phyloP scores from a whole-genome alignment of 2,329 filamentous ascomycete genomes.

The Balansia obtecta region DNA sequence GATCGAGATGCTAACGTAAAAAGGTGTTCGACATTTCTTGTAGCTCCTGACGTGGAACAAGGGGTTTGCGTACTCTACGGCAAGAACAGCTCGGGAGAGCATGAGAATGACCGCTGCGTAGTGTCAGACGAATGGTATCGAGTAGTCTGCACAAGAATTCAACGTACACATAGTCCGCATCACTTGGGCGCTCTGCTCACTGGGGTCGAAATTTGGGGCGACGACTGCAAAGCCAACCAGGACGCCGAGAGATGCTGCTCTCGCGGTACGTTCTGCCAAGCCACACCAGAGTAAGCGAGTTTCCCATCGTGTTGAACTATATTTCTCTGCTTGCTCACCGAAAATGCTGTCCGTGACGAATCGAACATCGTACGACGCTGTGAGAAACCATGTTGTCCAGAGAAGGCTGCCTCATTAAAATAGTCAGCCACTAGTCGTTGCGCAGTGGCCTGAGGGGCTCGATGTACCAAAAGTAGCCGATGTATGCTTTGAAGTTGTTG shows the following conservation, averaged over 20 bases:
- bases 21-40: slow-evolving; percentile 21
- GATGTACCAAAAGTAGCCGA: slow-evolving; percentile 23
- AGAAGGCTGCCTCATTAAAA: slow-evolving; percentile 29
- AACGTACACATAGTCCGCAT: slow-evolving; percentile 29
- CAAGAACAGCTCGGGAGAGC: slow-evolving; percentile 38
- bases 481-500: slow-evolving; percentile 20
- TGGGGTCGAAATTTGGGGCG: slow-evolving; percentile 32
- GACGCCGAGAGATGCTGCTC: slow-evolving; percentile 47
- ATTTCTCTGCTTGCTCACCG: slow-evolving; percentile 16
- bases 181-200: slow-evolving; percentile 22
- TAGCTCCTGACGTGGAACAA: slow-evolving; percentile 30
- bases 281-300: background rate
- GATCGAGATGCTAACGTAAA: slow-evolving; percentile 23
- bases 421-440: background rate
- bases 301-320: background rate
- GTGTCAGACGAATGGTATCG: background rate
- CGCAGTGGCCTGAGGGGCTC: background rate
- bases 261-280: slow-evolving; percentile 36
- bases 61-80: slow-evolving; percentile 39
- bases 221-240: slow-evolving; percentile 55
- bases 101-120: slow-evolving; percentile 32
- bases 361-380: slow-evolving; percentile 52
- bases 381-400: slow-evolving; percentile 58
- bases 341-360: slow-evolving; percentile 54
- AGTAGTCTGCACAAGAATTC: background rate